These are phyloP conservation scores for Castanea crenata DNA, from an alignment of 306 rosid genomes.

Conservation along the genomic window DNA sequence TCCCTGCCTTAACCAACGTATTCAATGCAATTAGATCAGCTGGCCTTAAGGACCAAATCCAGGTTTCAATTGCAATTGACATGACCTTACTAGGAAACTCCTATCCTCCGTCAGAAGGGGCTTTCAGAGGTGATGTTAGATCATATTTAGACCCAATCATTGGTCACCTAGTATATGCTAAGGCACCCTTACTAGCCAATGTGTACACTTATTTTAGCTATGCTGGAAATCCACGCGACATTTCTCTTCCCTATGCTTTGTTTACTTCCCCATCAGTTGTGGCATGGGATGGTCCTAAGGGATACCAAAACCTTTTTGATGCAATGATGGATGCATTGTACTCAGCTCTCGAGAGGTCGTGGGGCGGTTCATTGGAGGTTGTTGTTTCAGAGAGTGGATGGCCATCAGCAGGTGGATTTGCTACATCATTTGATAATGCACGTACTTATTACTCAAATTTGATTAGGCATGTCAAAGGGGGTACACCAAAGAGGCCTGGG, in stretches of 20 bases:
- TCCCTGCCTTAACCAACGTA: slow-evolving; percentile 45
- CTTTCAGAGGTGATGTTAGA: slow-evolving; percentile 55
- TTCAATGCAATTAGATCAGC: slow-evolving; percentile 47
- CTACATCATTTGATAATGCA: slow-evolving; percentile 45
- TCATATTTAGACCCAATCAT: slow-evolving; percentile 55
- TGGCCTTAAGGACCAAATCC: slow-evolving; percentile 48
- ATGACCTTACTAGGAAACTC: slow-evolving; percentile 54
- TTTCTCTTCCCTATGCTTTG: slow-evolving; percentile 55
- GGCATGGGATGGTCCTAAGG: slow-evolving; percentile 36
- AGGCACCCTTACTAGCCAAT: slow-evolving; percentile 58
- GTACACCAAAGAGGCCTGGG: slow-evolving; percentile 62
- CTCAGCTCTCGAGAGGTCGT: slow-evolving; percentile 49
- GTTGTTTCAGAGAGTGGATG: slow-evolving; percentile 74
- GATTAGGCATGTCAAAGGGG: slow-evolving; percentile 47
- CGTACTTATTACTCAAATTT: slow-evolving; percentile 41
- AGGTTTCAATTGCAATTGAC: slow-evolving; percentile 66
- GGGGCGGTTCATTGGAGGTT: slow-evolving; percentile 48
- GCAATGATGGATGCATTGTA: slow-evolving; percentile 54
- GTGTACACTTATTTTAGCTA: slow-evolving; percentile 63
- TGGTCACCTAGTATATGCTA: slow-evolving; percentile 45
- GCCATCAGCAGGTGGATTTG: slow-evolving; percentile 61
- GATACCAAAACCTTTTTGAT: slow-evolving; percentile 61
- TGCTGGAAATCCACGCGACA: slow-evolving; percentile 31
- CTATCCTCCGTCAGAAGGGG: slow-evolving; percentile 56
- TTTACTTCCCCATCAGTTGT: slow-evolving; percentile 51